Evolutionary conservation across 371 early-diverging fungal genomes (phyloP).

Genomic region (Choanephora cucurbitarum): DNA sequence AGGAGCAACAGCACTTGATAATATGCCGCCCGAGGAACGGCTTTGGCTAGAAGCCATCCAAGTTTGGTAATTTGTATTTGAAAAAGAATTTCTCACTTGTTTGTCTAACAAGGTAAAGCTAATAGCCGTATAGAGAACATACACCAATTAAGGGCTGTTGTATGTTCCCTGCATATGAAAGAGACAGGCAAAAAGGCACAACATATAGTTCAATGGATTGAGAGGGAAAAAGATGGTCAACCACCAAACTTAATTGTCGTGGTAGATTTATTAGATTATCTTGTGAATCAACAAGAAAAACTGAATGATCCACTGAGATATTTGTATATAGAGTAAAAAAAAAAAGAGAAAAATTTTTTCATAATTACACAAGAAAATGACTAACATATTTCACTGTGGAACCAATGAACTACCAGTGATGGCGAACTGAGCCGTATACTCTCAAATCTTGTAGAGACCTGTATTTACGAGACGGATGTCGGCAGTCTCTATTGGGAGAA

Average conservation of each 20-base stretch:
- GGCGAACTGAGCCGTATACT: conserved; percentile 8
- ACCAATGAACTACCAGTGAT: conserved; percentile 5
- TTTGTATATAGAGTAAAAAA: conserved; percentile 5
- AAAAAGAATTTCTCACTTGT: neutral
- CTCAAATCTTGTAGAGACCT: conserved; percentile 10
- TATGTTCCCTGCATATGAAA: conserved; percentile 23
- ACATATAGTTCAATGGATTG: conserved; percentile 26
- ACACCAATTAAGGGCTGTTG: conserved; percentile 22
- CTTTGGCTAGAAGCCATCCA: conserved; percentile 19
- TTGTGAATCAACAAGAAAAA: conserved; percentile 1
- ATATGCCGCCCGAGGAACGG: conserved; percentile 8
- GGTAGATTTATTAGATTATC: conserved; percentile 24
- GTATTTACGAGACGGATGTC: conserved; percentile 7
- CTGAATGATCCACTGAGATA: conserved; percentile 6
- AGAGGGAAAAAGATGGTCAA: conserved; percentile 29
- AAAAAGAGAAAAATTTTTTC: conserved; percentile 11
- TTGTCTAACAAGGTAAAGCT: conserved; percentile 4
- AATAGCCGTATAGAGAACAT: conserved; percentile 23
- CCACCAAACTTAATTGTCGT: conserved; percentile 35
- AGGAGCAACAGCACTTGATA: neutral
- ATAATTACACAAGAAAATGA: conserved; percentile 2
- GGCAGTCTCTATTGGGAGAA: conserved; percentile 5
- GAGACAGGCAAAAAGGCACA: conserved; percentile 1
- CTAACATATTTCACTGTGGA: conserved; percentile 13
- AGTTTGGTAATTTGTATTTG: conserved; percentile 16